These are phyloP conservation scores for Pezicula carpinea DNA, from an alignment of 2,329 filamentous ascomycete species.

Conservation along the genomic window DNA sequence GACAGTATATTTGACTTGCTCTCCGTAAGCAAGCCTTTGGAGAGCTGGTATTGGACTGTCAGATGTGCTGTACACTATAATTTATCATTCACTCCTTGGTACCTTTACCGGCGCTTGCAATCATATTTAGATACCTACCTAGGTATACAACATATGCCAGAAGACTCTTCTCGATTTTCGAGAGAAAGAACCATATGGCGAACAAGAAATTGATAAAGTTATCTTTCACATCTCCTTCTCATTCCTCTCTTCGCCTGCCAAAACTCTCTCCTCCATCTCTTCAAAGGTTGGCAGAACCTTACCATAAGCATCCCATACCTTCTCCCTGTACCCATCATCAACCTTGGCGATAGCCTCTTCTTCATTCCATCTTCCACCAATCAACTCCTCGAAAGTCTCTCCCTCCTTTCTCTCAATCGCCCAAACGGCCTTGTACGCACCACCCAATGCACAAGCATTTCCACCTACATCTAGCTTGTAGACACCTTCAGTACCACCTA, in stretches of 20 bases:
- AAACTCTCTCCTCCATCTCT: slow-evolving; percentile 64
- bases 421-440: slow-evolving; percentile 96
- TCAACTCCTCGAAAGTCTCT: slow-evolving; percentile 84
- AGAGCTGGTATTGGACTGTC: too few relatives aligned
- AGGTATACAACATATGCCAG: too few relatives aligned
- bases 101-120: too few relatives aligned
- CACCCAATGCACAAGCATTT: slow-evolving; percentile 89
- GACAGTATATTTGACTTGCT: too few relatives aligned
- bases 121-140: too few relatives aligned
- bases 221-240: too few relatives aligned
- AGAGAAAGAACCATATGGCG: too few relatives aligned
- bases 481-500: slow-evolving; percentile 84
- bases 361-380: slow-evolving; percentile 81
- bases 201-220: too few relatives aligned
- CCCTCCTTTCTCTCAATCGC: slow-evolving; percentile 62
- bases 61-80: too few relatives aligned
- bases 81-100: too few relatives aligned
- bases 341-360: slow-evolving; percentile 78
- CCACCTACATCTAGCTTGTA: slow-evolving; percentile 92
- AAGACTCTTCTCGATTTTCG: too few relatives aligned
- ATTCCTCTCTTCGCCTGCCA: slow-evolving; percentile 37
- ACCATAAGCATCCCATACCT: slow-evolving; percentile 74
- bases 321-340: slow-evolving; percentile 72
- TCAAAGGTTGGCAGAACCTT: slow-evolving; percentile 72
- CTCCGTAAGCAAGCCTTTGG: too few relatives aligned